These are phyloP conservation scores for Tetracladium setigerum DNA, from an alignment of 495 filamentous ascomycete genomes.

Conservation along the genomic window DNA sequence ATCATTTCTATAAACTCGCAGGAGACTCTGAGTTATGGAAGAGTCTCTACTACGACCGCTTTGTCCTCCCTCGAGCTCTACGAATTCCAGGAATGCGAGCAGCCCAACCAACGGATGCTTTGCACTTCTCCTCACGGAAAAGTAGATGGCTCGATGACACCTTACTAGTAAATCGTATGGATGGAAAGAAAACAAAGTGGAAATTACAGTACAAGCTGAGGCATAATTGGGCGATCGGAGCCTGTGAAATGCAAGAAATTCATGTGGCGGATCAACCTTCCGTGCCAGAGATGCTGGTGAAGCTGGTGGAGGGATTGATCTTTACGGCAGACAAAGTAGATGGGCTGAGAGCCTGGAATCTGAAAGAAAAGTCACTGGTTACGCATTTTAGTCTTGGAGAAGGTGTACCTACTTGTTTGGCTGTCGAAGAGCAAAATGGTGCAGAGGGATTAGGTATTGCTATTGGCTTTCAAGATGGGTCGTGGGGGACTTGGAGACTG, in stretches of 20 bases:
- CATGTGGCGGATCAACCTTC: conserved; percentile 38
- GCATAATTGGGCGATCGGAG: conserved; percentile 86
- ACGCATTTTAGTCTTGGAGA: conserved; percentile 32
- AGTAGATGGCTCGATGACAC: conserved; percentile 81
- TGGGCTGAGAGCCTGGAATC: conserved; percentile 72
- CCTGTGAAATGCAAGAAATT: conserved; percentile 72
- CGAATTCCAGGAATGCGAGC: conserved; percentile 61
- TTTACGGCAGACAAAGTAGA: conserved; percentile 64
- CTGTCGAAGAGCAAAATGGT: conserved; percentile 16
- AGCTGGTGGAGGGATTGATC: conserved; percentile 65
- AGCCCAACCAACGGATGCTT: conserved; percentile 28
- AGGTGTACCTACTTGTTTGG: conserved; percentile 45
- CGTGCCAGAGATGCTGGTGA: conserved; percentile 45
- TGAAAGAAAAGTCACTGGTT: conserved; percentile 51
- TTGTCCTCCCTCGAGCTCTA: conserved; percentile 60
- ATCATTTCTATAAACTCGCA: conserved; percentile 64
- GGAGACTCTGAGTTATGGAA: conserved; percentile 91
- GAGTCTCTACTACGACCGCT: conserved; percentile 76
- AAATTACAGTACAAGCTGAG: conserved; percentile 84
- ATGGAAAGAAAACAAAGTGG: conserved; percentile 47
- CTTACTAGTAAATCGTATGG: conserved; percentile 37
- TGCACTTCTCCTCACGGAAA: conserved; percentile 62
- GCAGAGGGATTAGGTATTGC: conserved; percentile 39
- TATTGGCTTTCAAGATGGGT: conserved; percentile 72
- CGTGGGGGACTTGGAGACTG: conserved; percentile 57